These are phyloP conservation scores for Teratosphaeria epicoccoides DNA, from an alignment of 2,329 filamentous ascomycete genomes.

Conservation along the genomic window DNA sequence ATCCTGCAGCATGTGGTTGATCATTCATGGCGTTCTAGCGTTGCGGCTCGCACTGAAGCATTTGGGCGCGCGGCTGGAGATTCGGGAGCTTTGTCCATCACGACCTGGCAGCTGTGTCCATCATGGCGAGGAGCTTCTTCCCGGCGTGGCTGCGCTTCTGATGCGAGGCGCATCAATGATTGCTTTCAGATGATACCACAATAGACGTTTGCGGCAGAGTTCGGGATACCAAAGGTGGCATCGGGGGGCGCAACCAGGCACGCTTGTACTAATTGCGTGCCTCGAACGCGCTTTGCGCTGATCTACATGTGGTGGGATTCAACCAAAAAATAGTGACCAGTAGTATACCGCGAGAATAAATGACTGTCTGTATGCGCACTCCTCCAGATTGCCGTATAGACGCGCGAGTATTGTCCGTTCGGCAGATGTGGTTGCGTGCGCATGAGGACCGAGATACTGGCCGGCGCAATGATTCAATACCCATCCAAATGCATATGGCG, in stretches of 20 bases:
- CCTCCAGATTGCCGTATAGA: too few relatives aligned
- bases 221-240: background rate
- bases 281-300: background rate
- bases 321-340: background rate
- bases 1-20: background rate
- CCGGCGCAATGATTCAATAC: too few relatives aligned
- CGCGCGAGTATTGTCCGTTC: too few relatives aligned
- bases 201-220: background rate
- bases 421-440: background rate
- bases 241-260: background rate
- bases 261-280: background rate
- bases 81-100: background rate
- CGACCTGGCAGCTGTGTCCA: background rate
- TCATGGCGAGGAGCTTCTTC: conserved; percentile 1
- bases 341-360: background rate
- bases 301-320: background rate
- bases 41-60: background rate
- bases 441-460: too few relatives aligned
- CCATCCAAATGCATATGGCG: too few relatives aligned
- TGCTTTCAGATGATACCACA: conserved; percentile 1
- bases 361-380: background rate
- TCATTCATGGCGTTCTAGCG: background rate
- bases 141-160: background rate
- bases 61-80: background rate
- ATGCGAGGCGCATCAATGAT: background rate